Conservation (phyloP, 225 moss, liverwort and hornwort genomes). For the Ulota crispa region DNA sequence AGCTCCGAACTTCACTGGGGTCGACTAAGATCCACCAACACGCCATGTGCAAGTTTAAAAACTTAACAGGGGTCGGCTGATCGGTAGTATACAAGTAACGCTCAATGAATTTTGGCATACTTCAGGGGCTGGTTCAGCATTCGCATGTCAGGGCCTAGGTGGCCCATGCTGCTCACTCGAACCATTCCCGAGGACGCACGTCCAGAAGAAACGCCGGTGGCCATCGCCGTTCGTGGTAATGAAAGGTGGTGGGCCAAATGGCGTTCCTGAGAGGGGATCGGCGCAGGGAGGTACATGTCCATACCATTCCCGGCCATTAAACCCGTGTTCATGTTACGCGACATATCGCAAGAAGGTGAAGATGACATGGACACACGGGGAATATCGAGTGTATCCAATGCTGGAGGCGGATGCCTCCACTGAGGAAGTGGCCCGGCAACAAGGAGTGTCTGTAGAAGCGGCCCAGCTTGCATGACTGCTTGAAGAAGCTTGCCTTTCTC, state of each 20-base stretch:
- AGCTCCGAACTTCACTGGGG: conserved; percentile 44
- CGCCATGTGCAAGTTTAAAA: conserved; percentile 36
- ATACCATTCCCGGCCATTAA: conserved; percentile 49
- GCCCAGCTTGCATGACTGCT: conserved; percentile 84
- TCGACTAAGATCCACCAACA: conserved; percentile 44
- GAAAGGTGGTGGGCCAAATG: conserved; percentile 49
- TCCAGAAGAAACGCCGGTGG: conserved; percentile 42
- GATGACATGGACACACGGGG: conserved; percentile 78
- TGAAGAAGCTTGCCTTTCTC: conserved; percentile 87
- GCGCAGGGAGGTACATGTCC: conserved; percentile 53
- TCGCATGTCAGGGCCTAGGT: conserved; percentile 52
- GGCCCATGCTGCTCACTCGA: conserved; percentile 62
- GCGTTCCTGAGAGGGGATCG: conserved; percentile 45
- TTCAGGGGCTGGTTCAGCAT: conserved; percentile 55
- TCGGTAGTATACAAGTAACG: conserved; percentile 43
- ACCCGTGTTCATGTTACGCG: conserved; percentile 45
- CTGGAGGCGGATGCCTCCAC: conserved; percentile 86
- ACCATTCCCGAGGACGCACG: conserved; percentile 35
- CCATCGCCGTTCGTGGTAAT: conserved; percentile 51
- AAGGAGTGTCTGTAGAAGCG: conserved; percentile 70
- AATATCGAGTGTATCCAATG: conserved; percentile 73
- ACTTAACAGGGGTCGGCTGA: conserved; percentile 55
- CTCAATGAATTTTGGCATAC: conserved; percentile 64
- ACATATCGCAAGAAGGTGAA: conserved; percentile 59
- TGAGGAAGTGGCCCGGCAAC: conserved; percentile 83